Base-by-base conservation (phyloP, 805 yeast genomes). In the Metschnikowia similis region DNA sequence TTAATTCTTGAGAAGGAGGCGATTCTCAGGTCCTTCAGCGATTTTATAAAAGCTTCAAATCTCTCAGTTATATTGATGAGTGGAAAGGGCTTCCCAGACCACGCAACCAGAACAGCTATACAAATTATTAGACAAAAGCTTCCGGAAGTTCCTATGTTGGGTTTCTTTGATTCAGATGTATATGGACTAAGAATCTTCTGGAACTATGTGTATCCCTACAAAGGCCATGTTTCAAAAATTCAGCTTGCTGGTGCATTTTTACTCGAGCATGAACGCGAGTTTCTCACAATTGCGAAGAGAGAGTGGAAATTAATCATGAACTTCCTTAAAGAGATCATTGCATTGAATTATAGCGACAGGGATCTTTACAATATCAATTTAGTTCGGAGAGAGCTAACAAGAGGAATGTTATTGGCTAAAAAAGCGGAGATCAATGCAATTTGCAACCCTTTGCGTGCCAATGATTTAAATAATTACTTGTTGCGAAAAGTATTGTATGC, bases 341-440 rank as follows among this genome's bases (percentile, higher is more conserved):
- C 39, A 8, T 35, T 26, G 35, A 37, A 31, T 26, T 5, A 21
- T 6, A 28, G 14, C 10, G 31, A 4, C 11, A 14, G 27, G 8
- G 39, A 35, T 9, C 27, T 34, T 21, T 21, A 5, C 7, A 48
- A 30, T 28, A 16, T 36, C 8, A 29, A 35, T 17, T 6, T 38
- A 10, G 41, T 53, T n/a, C 71, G 66, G 42, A 57, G 75, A 37
- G 87, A 84, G 60, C 58, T 81, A 2, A 83, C 81, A 47, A 63
- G 85, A 45, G 81, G 81, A 21, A 58, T 83, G 44, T 67, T 75
- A 34, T 62, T 83, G 35, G 65, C 70, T 47, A 70, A 70, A 48
- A 83, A 83, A 58, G 76, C 84, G 2, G 89, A 84, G 61, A 79
- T 84, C 81, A 79, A 75, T 56, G 66, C 70, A 27, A 62, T 67